These are phyloP conservation scores for Clavispora fructus DNA, from an alignment of 805 yeast genomes.

Conservation along the genomic window DNA sequence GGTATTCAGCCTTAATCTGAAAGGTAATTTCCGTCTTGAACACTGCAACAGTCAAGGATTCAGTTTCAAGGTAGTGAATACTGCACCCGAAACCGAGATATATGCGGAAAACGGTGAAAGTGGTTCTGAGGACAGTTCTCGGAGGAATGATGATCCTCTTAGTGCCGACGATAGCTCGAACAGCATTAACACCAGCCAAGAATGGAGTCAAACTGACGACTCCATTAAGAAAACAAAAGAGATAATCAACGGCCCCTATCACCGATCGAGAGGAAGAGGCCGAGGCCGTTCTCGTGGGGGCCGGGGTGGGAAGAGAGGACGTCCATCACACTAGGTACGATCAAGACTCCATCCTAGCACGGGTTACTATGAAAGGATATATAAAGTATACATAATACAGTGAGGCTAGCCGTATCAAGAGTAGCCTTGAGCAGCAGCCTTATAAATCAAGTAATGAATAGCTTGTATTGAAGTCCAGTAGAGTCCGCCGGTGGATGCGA, in stretches of 20 bases:
- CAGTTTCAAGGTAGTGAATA: conserved; percentile 35
- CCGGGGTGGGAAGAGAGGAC: conserved; percentile 1
- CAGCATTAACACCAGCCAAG: not conserved
- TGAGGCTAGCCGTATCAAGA: not conserved
- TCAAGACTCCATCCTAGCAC: no score
- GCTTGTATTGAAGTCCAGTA: not conserved
- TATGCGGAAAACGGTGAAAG: not conserved
- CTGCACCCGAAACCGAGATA: conserved; percentile 6
- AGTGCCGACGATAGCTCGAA: not conserved
- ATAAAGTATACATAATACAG: not conserved
- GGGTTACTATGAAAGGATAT: no score
- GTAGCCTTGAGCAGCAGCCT: not conserved
- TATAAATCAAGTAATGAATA: not conserved
- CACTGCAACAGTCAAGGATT: conserved; percentile 55
- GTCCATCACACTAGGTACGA: not conserved
- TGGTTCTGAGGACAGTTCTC: not conserved
- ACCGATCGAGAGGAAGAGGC: conserved; percentile 5
- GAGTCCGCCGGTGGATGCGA: not conserved
- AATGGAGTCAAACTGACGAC: conserved; percentile 1
- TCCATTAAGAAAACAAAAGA: not conserved
- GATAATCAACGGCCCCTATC: not conserved
- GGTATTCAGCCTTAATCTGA: conserved; percentile 38
- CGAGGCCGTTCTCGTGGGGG: conserved; percentile 14
- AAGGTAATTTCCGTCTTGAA: conserved; percentile 46
- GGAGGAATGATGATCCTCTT: not conserved